Percentiles rank a stretch among this genome's conserved stretches.
Conservation (phyloP, 1,284 basidiomycete genomes). For the Heterobasidion annosum region DNA sequence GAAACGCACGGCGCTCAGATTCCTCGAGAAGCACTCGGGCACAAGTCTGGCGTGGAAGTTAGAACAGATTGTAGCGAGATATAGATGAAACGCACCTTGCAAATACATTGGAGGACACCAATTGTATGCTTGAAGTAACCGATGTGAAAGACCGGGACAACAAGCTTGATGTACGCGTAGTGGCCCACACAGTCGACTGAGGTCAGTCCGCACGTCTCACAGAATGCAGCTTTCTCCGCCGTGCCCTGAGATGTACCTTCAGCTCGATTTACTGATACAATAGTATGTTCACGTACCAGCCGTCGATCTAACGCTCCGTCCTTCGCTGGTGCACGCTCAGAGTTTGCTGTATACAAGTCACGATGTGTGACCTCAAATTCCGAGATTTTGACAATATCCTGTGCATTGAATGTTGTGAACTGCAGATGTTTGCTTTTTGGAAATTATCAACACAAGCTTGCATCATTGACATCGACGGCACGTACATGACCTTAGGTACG, state of each 20-base stretch:
- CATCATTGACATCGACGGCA: constrained; percentile 8
- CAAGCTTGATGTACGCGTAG: constrained; percentile 95
- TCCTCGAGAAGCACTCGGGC: constrained; percentile 89
- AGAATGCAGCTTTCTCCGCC: constrained; percentile 87
- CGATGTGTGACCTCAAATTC: constrained; percentile 92
- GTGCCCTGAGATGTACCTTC: constrained; percentile 61
- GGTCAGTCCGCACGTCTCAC: constrained; percentile 91
- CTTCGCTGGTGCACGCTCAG: constrained; percentile 68
- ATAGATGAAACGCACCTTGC: constrained; percentile 63
- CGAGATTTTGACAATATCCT: constrained; percentile 88
- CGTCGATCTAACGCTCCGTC: constrained; percentile 87
- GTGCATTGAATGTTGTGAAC: constrained; percentile 85
- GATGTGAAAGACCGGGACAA: constrained; percentile 95
- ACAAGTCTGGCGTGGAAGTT: constrained; percentile 66
- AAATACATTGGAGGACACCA: constrained; percentile 89
- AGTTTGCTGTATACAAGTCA: constrained; percentile 78
- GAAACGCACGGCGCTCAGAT: constrained; percentile 74
- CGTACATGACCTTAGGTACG: constrained; percentile 81
- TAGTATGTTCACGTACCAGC: constrained; percentile 43
- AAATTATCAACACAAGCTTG: background rate
- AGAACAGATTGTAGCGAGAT: background rate
- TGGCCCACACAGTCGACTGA: constrained; percentile 96
- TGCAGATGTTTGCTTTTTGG: constrained; percentile 79
- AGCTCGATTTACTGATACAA: background rate
- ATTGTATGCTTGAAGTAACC: constrained; percentile 98